These are phyloP conservation scores for Geosmithia morbida DNA, from an alignment of 2,329 filamentous ascomycete genomes.

Conservation along the genomic window DNA sequence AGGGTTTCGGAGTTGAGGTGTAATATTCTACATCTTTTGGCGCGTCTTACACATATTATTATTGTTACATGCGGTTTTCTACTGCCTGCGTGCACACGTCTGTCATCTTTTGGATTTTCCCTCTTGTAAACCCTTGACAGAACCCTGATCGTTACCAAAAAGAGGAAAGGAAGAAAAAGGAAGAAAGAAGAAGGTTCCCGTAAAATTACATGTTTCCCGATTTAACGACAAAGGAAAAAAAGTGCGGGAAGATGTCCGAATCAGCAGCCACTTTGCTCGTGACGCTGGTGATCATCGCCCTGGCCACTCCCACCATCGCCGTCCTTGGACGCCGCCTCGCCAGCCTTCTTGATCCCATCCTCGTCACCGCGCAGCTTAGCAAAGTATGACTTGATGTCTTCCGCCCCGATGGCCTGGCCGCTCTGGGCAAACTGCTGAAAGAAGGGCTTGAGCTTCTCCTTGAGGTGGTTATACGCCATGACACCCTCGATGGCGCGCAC, in stretches of 20 bases:
- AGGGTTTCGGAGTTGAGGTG: neutral
- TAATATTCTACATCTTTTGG: neutral
- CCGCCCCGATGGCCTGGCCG: conserved; percentile 74
- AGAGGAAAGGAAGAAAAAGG: too few species aligned
- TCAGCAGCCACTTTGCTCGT: conserved; percentile 40
- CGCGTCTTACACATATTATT: neutral
- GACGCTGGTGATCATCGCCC: conserved; percentile 20
- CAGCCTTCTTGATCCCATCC: conserved; percentile 51
- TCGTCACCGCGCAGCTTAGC: conserved; percentile 86
- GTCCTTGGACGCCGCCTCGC: conserved; percentile 30
- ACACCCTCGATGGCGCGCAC: conserved; percentile 90
- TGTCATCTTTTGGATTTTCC: neutral
- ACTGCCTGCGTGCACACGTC: neutral
- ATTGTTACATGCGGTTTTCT: neutral
- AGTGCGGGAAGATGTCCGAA: neutral
- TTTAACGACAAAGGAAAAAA: neutral
- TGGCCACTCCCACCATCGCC: conserved; percentile 15
- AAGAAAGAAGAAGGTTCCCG: too few species aligned
- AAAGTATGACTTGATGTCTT: conserved; percentile 95
- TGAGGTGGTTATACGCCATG: conserved; percentile 95
- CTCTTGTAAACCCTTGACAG: neutral
- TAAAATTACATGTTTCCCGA: neutral
- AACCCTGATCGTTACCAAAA: neutral
- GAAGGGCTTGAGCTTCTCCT: conserved; percentile 91
- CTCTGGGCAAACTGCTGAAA: conserved; percentile 89